Percentiles rank a stretch among this genome's conserved stretches.
These are phyloP conservation scores for Coemansia sp. DNA, from an alignment of 192 early-diverging fungal species.

Conservation along the genomic window DNA sequence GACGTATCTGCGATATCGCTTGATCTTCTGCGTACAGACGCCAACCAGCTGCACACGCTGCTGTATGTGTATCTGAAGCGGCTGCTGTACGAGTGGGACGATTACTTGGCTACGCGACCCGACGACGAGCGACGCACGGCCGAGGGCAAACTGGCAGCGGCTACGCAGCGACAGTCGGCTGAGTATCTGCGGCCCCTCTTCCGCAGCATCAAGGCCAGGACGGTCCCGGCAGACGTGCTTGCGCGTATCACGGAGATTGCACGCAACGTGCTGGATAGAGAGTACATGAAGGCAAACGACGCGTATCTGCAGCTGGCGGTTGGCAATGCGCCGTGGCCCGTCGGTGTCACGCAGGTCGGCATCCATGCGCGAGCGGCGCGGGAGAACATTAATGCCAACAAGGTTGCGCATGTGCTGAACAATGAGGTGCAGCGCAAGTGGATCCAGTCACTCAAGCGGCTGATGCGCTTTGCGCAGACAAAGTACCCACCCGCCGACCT, in stretches of 20 bases:
- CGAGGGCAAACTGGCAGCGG: constrained; percentile 77
- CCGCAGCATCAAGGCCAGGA: constrained; percentile 72
- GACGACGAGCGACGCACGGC: constrained; percentile 79
- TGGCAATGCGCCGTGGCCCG: constrained; percentile 98
- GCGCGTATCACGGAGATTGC: constrained; percentile 91
- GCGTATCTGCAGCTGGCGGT: constrained; percentile 91
- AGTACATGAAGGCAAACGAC: constrained; percentile 92
- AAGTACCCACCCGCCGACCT: constrained; percentile 83
- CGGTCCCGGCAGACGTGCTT: constrained; percentile 81
- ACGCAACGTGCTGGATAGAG: constrained; percentile 75
- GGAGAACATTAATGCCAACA: constrained; percentile 91
- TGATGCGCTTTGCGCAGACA: constrained; percentile 94
- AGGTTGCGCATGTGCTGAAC: constrained; percentile 97
- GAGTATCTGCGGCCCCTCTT: constrained; percentile 95
- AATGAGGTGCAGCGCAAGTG: constrained; percentile 96
- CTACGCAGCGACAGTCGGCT: constrained; percentile 78
- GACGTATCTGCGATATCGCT: constrained; percentile 73
- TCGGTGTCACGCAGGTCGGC: constrained; percentile 94
- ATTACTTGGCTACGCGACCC: constrained; percentile 68
- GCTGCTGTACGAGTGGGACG: constrained; percentile 84
- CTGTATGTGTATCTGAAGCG: constrained; percentile 86
- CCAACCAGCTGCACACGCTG: constrained; percentile 69
- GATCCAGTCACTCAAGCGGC: constrained; percentile 96
- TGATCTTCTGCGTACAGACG: constrained; percentile 75
- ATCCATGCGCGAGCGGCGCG: constrained; percentile 97